Evolutionary conservation across 2,329 filamentous ascomycete genomes (phyloP), one percentile per base, ranked within the genome.

Genomic region (Clarireedia sp.): DNA sequence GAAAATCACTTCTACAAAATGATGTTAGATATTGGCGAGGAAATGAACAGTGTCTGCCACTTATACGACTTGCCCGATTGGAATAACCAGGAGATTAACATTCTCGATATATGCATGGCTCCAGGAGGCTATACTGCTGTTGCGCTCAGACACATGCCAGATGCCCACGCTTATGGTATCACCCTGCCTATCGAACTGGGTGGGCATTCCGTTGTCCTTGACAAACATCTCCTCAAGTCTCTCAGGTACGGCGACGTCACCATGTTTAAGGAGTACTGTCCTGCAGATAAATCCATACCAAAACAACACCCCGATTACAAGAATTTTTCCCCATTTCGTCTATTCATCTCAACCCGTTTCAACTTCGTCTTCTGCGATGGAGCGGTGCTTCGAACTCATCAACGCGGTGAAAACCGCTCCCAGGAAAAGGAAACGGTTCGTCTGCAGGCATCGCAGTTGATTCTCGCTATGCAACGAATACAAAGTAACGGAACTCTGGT

Each of bases 11-110:
- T 78, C 59, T 76, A 69, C 60, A 51, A 55, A 0, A 65, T 78
- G 65, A 79, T 78, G 75, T 60, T 63, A 41, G 50, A 56, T 1
- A 75, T 80, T 37, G 75, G 65, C 1, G 16, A 64, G 2, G 71
- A 78, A 48, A 63, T 81, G 21, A 61, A 61, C 4, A 37, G 46
- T 8, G 56, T 53, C 33, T 48, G 65, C 17, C 48, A 21, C 21
- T 19, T 51, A 19, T 26, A 38, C 7, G 24, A 40, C 33, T 43
- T 48, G 1, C 21, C 47, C 8, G 21, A 40, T 10, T 5, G 14
- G 10, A 36, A 29, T 14, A 45, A 40, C 14, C 17, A 19, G 10
- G 21, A 57, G 7, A 43, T 62, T 5, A 60, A 60, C 24, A 55
- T 63, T 16, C 59, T 68, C 12, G 64, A 67, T 56, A 58, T 68